These are phyloP conservation scores for Erythrobasidium hasegawianum DNA, from an alignment of 1,284 basidiomycete species.

Conservation along the genomic window DNA sequence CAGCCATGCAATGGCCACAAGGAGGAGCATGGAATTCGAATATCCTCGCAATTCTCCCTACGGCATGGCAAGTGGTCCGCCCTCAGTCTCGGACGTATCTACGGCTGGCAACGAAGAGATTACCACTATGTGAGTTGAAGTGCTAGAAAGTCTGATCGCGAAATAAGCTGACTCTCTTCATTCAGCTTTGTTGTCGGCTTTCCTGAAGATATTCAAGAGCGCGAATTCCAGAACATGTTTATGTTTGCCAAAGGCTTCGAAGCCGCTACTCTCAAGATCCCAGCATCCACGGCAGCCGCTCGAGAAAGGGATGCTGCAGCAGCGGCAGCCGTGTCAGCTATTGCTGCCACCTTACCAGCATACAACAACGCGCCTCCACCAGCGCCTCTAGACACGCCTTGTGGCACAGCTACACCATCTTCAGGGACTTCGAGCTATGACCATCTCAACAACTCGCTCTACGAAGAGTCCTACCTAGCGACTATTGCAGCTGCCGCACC, in stretches of 20 bases:
- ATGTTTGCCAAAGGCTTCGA: slow-evolving; percentile 94
- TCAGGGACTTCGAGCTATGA: slow-evolving; percentile 16
- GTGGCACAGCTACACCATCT: not conserved
- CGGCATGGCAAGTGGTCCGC: not conserved
- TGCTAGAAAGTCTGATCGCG: too few species aligned
- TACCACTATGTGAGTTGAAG: slow-evolving; percentile 21
- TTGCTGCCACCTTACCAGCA: slow-evolving; percentile 24
- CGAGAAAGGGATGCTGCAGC: slow-evolving; percentile 30
- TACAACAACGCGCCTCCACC: slow-evolving; percentile 8
- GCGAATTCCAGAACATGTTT: slow-evolving; percentile 99
- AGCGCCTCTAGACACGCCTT: slow-evolving; percentile 1
- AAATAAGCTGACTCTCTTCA: not conserved
- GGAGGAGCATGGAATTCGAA: not conserved
- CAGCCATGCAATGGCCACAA: too few species aligned
- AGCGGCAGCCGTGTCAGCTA: slow-evolving; percentile 29
- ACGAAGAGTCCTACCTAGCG: slow-evolving; percentile 26
- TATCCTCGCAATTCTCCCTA: not conserved
- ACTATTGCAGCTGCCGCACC: not conserved
- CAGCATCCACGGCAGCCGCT: slow-evolving; percentile 54
- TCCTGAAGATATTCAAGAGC: slow-evolving; percentile 98
- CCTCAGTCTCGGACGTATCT: slow-evolving; percentile 28
- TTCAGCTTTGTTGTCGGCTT: slow-evolving; percentile 94
- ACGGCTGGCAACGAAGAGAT: slow-evolving; percentile 21
- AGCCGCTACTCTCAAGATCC: slow-evolving; percentile 95
- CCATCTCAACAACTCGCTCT: slow-evolving; percentile 22